A percentile compares a stretch with the other conserved stretches of the same genome.
phyloP scores from a whole-genome alignment of 805 yeast genomes.

The Hanseniaspora occidentalis region DNA sequence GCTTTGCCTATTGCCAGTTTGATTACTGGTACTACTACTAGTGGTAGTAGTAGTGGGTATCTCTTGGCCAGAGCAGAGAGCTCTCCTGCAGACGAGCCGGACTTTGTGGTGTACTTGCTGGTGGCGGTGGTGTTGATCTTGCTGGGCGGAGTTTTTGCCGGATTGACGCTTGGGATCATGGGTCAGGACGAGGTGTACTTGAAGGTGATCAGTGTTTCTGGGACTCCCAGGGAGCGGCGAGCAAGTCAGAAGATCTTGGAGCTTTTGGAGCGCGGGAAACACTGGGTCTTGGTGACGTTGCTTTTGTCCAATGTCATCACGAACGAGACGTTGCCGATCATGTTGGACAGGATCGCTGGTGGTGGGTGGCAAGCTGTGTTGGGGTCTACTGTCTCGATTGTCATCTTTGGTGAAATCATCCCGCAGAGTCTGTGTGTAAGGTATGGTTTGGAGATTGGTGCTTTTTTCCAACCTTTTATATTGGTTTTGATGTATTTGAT shows the following conservation, averaged over 20 bases:
- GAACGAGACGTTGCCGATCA: conserved; percentile 89
- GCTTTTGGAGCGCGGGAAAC: conserved; percentile 67
- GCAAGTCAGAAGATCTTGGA: conserved; percentile 61
- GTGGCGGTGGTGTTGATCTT: conserved; percentile 24
- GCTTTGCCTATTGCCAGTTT: not conserved
- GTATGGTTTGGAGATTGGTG: conserved; percentile 84
- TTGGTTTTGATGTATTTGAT: conserved; percentile 69
- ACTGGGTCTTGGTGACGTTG: conserved; percentile 89
- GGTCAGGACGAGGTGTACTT: conserved; percentile 95
- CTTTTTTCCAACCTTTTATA: conserved; percentile 84
- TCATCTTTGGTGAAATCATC: conserved; percentile 89
- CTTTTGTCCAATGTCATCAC: conserved; percentile 81
- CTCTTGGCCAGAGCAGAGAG: too few relatives aligned
- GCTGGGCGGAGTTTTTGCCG: conserved; percentile 85
- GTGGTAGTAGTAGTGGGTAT: too few relatives aligned
- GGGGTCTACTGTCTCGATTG: conserved; percentile 84
- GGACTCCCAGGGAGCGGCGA: conserved; percentile 54
- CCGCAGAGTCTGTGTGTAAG: conserved; percentile 92
- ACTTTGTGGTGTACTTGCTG: conserved; percentile 5
- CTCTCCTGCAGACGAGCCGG: not conserved
- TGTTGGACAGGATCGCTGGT: conserved; percentile 81
- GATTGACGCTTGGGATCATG: conserved; percentile 90
- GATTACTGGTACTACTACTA: not conserved
- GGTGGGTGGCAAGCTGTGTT: conserved; percentile 98
- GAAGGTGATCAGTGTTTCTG: conserved; percentile 82